Base-by-base conservation (phyloP, 2,329 filamentous ascomycete genomes). In the Aspergillus texensis region DNA sequence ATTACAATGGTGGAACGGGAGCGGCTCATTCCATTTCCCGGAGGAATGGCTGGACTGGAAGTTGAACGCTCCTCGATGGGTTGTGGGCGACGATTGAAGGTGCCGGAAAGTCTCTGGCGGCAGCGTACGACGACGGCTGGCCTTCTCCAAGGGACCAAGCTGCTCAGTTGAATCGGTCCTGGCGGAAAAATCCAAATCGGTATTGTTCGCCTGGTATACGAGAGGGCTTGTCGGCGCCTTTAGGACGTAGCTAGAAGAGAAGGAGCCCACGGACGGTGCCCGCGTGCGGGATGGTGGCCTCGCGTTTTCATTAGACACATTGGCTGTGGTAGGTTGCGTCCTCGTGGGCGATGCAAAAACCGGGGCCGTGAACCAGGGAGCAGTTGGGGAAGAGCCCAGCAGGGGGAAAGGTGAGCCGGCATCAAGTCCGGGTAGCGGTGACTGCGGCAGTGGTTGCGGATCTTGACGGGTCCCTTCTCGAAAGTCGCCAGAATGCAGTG, bases 191-290 rank as follows among this genome's bases (percentile, higher is more conserved):
- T 92, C 89, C 26, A 90, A 74, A 68, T 95, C 92, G 8, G 92
- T 89, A 69, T 94, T 95, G 78, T 90, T 96, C 72, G 93, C 88
- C 48, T 93, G 93, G 72, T 97, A 89, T 0, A 96, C 94, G 12
- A 99, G 82, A 16, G 95, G 95, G 71, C 94, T 98, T 2, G 95
- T 98, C 0, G 95, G 94, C 2, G 92, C 88, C 78, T 94, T 91
- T 65, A 96, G 91, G 36, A 91, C 85, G 75, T 97, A 97, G 70
- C 88, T 93, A 2, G 89, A 91, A 0, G 91, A 90, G 16, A 91
- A 83, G 1, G 92, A 93, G 3, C 89, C 90, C 11, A 91, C 73
- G 1, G 88, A 89, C 9, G 89, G 89, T 21, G 84, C 80, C 26
- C 82, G 78, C 0, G 84, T 82, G 53, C 74, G 73, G 57, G 68